Base-by-base conservation (phyloP, 768 basidiomycete genomes). In the Pleurotus sapidus region DNA sequence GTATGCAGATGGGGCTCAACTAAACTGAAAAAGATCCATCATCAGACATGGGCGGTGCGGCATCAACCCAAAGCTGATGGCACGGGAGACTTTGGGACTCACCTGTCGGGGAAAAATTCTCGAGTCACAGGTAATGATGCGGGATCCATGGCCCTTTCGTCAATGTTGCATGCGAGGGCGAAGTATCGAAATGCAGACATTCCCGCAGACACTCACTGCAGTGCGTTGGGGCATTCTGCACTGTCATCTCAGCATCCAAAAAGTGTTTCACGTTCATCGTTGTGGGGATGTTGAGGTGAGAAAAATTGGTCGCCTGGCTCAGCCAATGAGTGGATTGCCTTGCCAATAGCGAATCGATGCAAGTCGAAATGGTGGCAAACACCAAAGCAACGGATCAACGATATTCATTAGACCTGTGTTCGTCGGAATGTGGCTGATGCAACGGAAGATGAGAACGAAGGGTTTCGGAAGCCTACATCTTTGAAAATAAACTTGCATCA, bases 281-380 rank as follows among this genome's bases (percentile, higher is more conserved):
- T 54, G 51, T 42, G 51, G 37, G 39, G 51, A 54, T 54, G 38
- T 39, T 39, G 42, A 23, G 39, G 30, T 17, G 42, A 39, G 27
- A 54, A 54, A 54, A 37, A 54, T 54, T 54, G 51, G 51, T 54
- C 37, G 51, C 51, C 42, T 54, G 30, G 23, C 39, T 40, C 51
- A 54, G 42, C 34, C n/a, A 24, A 39, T 37, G 42, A 9, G 1
- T 11, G 30, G 51, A 54, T 54, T 43, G 51, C 51, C 51, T 54
- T 54, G 51, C 20, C 51, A 42, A 54, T 54, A 25, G 14, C 1
- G 34, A 15, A 54, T 18, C 18, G 39, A 43, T 42, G 18, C 39
- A 23, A 23, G 39, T 25, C 9, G 23, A 15, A 23, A 54, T 54
- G 51, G 23, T 30, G 51, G 42, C 39, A 24, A 54, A 23, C 24